Percentiles rank a stretch among this genome's conserved stretches.
Evolutionary conservation across 768 basidiomycete species (phyloP).

Genomic region (Tulasnella sp.): DNA sequence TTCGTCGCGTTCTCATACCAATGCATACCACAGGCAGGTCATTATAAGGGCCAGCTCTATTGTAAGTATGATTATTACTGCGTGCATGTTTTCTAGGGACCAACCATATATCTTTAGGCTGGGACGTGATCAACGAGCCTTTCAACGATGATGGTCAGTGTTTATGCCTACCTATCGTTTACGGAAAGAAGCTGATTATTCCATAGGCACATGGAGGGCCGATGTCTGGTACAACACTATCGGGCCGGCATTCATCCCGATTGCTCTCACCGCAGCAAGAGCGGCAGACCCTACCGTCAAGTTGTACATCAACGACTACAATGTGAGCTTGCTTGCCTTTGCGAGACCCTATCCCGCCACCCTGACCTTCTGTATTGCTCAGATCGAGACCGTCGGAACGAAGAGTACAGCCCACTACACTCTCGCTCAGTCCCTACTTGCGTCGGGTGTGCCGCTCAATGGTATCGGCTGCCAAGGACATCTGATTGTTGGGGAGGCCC

Average conservation of each 20-base stretch:
- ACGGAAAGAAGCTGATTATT: not conserved
- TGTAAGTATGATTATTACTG: too few relatives aligned
- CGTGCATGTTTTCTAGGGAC: too few relatives aligned
- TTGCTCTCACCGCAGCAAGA: slow-evolving; percentile 1
- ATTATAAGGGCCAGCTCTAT: not conserved
- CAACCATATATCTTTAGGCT: not conserved
- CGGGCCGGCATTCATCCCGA: slow-evolving; percentile 24
- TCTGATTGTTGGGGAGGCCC: not conserved
- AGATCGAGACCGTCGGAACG: slow-evolving; percentile 28
- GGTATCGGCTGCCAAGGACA: slow-evolving; percentile 36
- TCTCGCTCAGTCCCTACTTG: slow-evolving; percentile 39
- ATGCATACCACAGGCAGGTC: too few relatives aligned
- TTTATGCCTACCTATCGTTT: not conserved
- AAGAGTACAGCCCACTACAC: slow-evolving; percentile 47
- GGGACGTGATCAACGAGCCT: slow-evolving; percentile 5
- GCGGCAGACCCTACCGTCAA: slow-evolving; percentile 8
- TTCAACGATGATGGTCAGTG: slow-evolving; percentile 1
- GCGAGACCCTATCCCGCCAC: not conserved
- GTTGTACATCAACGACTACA: slow-evolving; percentile 8
- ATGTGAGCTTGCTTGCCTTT: not conserved
- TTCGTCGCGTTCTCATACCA: too few relatives aligned
- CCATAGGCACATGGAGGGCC: slow-evolving; percentile 35
- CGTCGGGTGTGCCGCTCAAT: slow-evolving; percentile 42
- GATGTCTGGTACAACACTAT: slow-evolving; percentile 44
- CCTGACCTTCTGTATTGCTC: slow-evolving; percentile 22